Conservation (phyloP, 192 early-diverging fungal species). For the Funneliformis mosseae region DNA sequence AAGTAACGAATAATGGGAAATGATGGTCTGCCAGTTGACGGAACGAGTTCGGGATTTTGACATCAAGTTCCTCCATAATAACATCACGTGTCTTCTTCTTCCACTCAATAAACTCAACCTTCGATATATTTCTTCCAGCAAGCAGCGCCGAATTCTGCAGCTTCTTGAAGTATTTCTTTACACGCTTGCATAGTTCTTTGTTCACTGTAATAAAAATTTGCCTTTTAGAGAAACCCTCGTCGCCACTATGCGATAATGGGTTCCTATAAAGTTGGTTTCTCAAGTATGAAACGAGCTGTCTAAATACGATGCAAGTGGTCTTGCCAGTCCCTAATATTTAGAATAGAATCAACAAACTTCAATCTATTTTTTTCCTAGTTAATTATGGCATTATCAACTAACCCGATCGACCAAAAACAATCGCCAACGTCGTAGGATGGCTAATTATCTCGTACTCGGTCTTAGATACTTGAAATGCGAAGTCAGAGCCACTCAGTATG, state of each 20-base stretch:
- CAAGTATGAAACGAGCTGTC: slow-evolving; percentile 21
- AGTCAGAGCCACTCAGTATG: not conserved
- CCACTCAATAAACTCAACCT: not conserved
- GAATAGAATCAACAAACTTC: not conserved
- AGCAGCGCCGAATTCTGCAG: not conserved
- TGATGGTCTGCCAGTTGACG: not conserved
- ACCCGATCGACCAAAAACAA: slow-evolving; percentile 26
- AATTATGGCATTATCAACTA: not conserved
- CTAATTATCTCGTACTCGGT: slow-evolving; percentile 17
- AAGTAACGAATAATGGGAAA: slow-evolving; percentile 19
- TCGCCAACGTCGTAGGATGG: slow-evolving; percentile 1
- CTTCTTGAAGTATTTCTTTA: slow-evolving; percentile 13
- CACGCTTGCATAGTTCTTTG: not conserved
- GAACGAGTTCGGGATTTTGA: not conserved
- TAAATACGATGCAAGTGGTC: slow-evolving; percentile 25
- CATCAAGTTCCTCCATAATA: too few relatives aligned
- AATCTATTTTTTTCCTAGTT: not conserved
- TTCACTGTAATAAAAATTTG: slow-evolving; percentile 31
- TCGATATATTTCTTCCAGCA: not conserved
- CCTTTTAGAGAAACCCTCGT: not conserved
- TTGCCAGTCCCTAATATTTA: slow-evolving; percentile 14
- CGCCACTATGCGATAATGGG: not conserved
- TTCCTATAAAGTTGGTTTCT: not conserved
- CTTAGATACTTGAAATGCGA: slow-evolving; percentile 23
- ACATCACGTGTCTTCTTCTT: not conserved